Evolutionary conservation across 257 asterid species (phyloP), one percentile per base, ranked within the genome.

Genomic region (Leonotis leonurus): DNA sequence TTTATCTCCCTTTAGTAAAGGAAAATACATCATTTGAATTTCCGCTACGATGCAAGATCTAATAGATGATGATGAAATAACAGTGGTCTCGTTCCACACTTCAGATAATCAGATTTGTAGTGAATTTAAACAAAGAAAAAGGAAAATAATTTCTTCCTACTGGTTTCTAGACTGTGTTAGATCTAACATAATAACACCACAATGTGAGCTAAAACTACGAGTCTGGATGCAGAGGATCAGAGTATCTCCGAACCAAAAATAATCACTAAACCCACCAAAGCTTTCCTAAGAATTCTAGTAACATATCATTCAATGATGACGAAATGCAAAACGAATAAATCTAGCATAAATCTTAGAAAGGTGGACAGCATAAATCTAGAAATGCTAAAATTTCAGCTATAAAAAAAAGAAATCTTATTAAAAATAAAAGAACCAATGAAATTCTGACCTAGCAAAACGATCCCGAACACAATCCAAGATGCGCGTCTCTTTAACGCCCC

Each of bases 391-490:
- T 18, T 20, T 43, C 43, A 72, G 69, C 76, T 56, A 35, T 8
- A 58, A 21, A 14, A 13, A 32, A 61, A 16, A n/a, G n/a, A 44
- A 61, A 24, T 41, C 20, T 16, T 11, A 18, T 25, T 3, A 67
- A 0, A 12, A 5, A 63, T 6, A 9, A 21, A 25, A 18, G 43
- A 45, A 51, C 4, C 18, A 24, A 13, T 9, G 5, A 27, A 58
- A 51, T 9, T 59, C 87, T 83, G 39, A 89, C 97, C 95, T 57
- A 84, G 48, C 30, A 89, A 65, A 12, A 86, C 79, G 73, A 89
- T 71, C 50, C 77, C 83, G 56, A 82, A 56, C 14, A 76, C 77
- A 58, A 68, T 37, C 65, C 65, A 74, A 43, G 89, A 81, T 29
- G 82, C 77, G 76, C 85, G 80, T 22, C 72, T 64, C 69, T 20